Evolutionary conservation across 768 basidiomycete genomes (phyloP), one percentile per base, ranked within the genome.

Genomic region (Saitozyma sp.): DNA sequence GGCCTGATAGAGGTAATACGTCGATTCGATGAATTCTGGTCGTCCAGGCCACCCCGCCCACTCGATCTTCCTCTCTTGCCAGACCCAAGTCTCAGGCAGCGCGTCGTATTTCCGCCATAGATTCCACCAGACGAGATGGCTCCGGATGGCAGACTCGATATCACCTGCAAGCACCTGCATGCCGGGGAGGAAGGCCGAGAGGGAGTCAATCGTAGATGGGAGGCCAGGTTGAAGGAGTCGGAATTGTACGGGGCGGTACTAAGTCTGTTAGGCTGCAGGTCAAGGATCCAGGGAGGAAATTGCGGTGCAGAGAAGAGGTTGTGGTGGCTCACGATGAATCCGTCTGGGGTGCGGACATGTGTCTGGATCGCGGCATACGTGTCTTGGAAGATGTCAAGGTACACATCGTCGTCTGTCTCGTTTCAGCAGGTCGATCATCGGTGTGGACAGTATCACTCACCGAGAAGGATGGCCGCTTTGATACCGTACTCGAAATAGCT

Each of bases 161-260:
- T 96, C 90, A 16, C 81, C 81, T 8, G 78, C 73, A 2, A 81
- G 71, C 5, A 79, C 80, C 80, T 96, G 95, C 14, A 97, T 82
- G 19, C 94, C 96, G n/a, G 95, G 92, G 87, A 94, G 92, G 78
- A 98, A 99, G 1, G 96, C 93, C 2, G 92, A 91, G 14, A 99
- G 81, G 2, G 92, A 96, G 77, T 99, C 96, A n/a, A 95, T 82
- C n/a, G 87, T 89, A 50, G 83, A 81, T 72, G 88, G 90, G 8
- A 45, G 50, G 6, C 87, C 83, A 6, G 86, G 82, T 62, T 90
- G 88, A 17, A 94, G 92, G 38, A 82, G 86, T 54, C 85, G 81
- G 80, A 93, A 89, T 61, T 91, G 86, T n/a, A 93, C 86, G 20
- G 84, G 86, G 50, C 90, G 89, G 82, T 88, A 97, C 94, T 96